Evolutionary conservation across 345 rosid genomes (phyloP).

Genomic region (Eucalyptus albens): DNA sequence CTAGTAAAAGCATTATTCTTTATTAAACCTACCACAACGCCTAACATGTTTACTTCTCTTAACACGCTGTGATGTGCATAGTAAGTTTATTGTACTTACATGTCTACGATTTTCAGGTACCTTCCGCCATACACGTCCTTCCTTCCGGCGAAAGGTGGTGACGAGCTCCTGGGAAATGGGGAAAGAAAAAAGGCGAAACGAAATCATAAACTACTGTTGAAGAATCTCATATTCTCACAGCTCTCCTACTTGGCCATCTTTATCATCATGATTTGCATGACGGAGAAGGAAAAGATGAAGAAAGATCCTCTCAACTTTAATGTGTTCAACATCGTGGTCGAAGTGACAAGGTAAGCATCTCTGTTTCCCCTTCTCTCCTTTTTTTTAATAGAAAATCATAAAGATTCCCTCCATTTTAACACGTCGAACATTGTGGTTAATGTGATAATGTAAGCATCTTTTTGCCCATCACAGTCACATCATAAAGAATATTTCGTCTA

Average conservation of each 20-base stretch:
- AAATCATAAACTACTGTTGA: not conserved
- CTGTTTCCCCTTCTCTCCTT: not conserved
- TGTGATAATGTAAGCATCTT: not conserved
- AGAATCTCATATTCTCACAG: constrained; percentile 10
- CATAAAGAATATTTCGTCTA: not conserved
- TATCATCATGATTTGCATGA: constrained; percentile 13
- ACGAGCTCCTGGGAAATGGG: not conserved
- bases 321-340: constrained; percentile 8
- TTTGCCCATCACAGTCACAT: not conserved
- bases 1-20: not conserved
- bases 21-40: not conserved
- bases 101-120: constrained; percentile 3
- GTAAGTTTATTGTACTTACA: not conserved
- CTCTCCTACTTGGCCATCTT: constrained; percentile 17
- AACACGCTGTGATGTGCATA: not conserved
- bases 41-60: not conserved
- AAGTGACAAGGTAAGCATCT: constrained; percentile 15
- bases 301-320: constrained; percentile 28
- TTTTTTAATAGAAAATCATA: not conserved
- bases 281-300: constrained; percentile 10
- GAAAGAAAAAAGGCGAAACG: not conserved
- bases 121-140: constrained; percentile 24
- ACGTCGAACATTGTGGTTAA: not conserved
- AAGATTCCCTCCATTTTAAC: not conserved
- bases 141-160: not conserved